Base-by-base conservation (phyloP, 2,329 filamentous ascomycete species). In the Cordyceps farinosa region DNA sequence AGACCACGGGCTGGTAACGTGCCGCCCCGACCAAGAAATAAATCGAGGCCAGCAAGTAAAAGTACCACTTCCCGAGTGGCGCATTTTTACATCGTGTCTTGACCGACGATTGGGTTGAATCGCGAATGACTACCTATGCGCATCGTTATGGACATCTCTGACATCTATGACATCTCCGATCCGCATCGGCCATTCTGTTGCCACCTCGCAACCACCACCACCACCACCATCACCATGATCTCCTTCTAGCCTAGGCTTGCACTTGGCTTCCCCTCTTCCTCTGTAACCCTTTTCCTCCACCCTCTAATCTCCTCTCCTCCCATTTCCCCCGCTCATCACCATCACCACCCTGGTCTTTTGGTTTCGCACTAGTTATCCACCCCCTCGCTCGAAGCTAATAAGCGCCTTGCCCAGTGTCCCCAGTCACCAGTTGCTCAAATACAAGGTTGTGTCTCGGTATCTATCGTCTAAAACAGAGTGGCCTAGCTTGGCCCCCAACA, bases 401-500 rank as follows among this genome's bases (percentile, higher is more conserved):
- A 15, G 15, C 15, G 38, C 38, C 10, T 22, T 40, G 38, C 13
- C 38, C 15, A 13, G 4, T 34, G 34, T 15, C 7, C 17, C 29
- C 29, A 10, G 15, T 34, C 29, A 27, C 15, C 17, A 51, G 9
- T 32, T 15, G 27, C 27, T 22, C 22, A 22, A 22, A 22, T 48
- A 15, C 48, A 17, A n/a, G 7, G 3, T 15, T 10, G 5, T 36
- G 42, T 36, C 11, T n/a, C 32, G 13, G 42, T 45, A 22, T 45
- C 42, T 15, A 32, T 50, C 22, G 27, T 22, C 44, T 47, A 47
- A n/a, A 50, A 32, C 47, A 6, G 10, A 11, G 9, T 29, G 2
- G 3, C 27, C 22, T 32, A 15, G 38, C 15, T 44, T 44, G 48
- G 57, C 57, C 57, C 57, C 57, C 57, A 52, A 60, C 36, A 22